These are phyloP conservation scores for Solanum ossicruentum DNA, from an alignment of 257 asterid species.

Conservation along the genomic window DNA sequence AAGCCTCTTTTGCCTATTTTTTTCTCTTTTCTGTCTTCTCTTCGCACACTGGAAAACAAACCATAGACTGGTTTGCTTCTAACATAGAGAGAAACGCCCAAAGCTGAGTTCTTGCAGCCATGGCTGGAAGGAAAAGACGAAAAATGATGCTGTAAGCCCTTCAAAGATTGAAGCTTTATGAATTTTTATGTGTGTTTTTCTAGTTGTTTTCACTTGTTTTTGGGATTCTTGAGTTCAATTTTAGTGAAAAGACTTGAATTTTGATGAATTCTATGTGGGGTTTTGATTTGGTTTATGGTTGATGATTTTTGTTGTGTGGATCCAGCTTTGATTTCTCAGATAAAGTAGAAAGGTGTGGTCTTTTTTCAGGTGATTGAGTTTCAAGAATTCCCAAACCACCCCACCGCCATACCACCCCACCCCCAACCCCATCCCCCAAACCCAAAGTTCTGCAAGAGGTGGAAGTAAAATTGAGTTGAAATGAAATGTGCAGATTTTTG, in stretches of 20 bases:
- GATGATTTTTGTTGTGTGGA: not conserved
- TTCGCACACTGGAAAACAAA: not conserved
- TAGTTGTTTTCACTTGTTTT: not conserved
- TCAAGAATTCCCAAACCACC: not conserved
- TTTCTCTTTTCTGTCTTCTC: not conserved
- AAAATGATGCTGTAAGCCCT: not conserved
- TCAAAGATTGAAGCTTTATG: not conserved
- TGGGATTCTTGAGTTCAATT: not conserved
- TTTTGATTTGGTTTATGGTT: not conserved
- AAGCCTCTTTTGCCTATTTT: not conserved
- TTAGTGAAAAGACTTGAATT: not conserved
- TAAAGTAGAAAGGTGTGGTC: not conserved
- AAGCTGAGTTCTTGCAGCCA: not conserved
- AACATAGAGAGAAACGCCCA: not conserved
- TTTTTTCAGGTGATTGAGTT: not conserved
- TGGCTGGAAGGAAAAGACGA: conserved; percentile 6
- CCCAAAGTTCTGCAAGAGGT: not conserved
- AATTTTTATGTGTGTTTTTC: not conserved
- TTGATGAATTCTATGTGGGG: not conserved
- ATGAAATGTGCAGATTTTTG: not conserved
- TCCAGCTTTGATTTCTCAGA: not conserved
- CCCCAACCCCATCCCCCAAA: not conserved
- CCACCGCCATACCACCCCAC: too few species aligned
- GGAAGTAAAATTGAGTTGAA: not conserved
- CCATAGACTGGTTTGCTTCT: not conserved